phyloP scores from a whole-genome alignment of 108 stramenopile species.

The Chaetoceros tenuissimus region DNA sequence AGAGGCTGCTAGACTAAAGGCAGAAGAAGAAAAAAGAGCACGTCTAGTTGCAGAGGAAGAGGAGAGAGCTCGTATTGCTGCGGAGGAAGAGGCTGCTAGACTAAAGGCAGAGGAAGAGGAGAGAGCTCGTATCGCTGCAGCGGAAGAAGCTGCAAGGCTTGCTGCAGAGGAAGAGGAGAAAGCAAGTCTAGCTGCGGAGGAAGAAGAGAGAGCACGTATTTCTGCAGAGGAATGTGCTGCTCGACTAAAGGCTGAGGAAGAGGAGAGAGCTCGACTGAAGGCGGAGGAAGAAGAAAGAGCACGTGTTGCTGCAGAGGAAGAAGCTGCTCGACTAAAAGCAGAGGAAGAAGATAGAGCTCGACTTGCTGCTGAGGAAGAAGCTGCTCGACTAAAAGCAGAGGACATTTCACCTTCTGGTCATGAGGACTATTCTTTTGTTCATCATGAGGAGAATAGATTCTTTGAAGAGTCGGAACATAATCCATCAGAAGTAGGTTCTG shows the following conservation, averaged over 20 bases:
- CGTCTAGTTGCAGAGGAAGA: neutral
- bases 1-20: neutral
- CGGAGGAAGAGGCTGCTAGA: neutral
- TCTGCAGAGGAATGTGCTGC: too few relatives aligned
- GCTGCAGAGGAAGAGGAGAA: neutral
- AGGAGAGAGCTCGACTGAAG: neutral
- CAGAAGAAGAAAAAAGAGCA: neutral
- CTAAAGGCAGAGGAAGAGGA: neutral
- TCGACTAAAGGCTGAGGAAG: neutral
- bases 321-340: too few relatives aligned
- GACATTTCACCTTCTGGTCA: too few relatives aligned
- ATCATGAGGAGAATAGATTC: neutral
- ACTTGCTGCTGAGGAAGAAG: too few relatives aligned
- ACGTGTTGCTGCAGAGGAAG: too few relatives aligned
- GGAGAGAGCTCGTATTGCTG: neutral
- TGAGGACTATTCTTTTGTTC: too few relatives aligned
- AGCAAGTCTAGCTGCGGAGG: neutral
- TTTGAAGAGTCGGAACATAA: neutral
- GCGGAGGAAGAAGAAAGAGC: neutral
- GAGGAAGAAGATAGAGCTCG: too few relatives aligned
- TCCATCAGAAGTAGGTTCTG: neutral
- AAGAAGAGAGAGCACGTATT: neutral
- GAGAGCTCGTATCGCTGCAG: neutral
- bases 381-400: too few relatives aligned
- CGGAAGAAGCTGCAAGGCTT: neutral